These are phyloP conservation scores for Postia placenta DNA, from an alignment of 768 basidiomycete genomes.

Conservation along the genomic window DNA sequence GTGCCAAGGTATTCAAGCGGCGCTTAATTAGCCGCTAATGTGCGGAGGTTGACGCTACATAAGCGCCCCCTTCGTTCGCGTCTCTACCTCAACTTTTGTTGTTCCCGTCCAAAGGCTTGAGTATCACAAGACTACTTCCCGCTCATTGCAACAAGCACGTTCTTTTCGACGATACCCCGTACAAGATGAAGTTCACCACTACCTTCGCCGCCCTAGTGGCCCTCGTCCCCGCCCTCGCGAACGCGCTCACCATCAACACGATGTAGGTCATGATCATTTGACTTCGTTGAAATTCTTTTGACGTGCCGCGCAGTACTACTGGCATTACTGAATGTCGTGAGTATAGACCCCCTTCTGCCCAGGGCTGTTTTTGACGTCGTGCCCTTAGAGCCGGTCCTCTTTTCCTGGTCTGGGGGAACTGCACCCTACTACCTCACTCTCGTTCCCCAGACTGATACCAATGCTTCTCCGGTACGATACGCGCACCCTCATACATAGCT, in stretches of 20 bases:
- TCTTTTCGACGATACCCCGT: not conserved
- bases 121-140: not conserved
- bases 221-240: constrained; percentile 26
- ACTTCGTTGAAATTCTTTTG: not conserved
- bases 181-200: constrained; percentile 30
- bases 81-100: not conserved
- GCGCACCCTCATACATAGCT: not conserved
- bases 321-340: constrained; percentile 43
- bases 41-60: not conserved
- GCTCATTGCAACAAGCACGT: not conserved
- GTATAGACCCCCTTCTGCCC: constrained; percentile 15
- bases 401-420: constrained; percentile 47
- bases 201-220: constrained; percentile 25
- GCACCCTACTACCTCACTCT: constrained; percentile 55
- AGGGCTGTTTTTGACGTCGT: not conserved
- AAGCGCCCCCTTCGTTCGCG: not conserved
- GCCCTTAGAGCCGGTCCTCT: constrained; percentile 47
- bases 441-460: constrained; percentile 53
- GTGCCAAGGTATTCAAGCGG: not conserved
- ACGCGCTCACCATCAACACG: constrained; percentile 52
- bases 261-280: constrained; percentile 42
- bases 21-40: not conserved
- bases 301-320: constrained; percentile 1
- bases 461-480: constrained; percentile 44
- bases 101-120: not conserved